Base-by-base conservation (phyloP, 2,329 filamentous ascomycete genomes). In the Monosporascus sp. region DNA sequence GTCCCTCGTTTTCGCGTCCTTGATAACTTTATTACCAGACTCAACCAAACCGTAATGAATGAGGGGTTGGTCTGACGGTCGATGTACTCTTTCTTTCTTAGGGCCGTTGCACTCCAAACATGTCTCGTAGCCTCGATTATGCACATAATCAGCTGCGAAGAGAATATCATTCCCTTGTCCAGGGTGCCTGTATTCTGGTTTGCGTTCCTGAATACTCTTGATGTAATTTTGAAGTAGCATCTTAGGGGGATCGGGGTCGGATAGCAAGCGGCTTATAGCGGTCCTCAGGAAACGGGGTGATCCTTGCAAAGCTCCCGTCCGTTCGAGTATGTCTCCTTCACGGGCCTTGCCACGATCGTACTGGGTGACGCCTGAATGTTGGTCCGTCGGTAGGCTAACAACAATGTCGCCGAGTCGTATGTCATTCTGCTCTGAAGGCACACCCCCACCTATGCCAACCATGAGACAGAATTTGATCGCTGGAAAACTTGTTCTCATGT, bases 361-460 rank as follows among this genome's bases (percentile, higher is more conserved):
- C 27, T 65, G 57, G 2, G 65, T 51, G 0, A 65, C 62, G 22
- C 60, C 62, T 2, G 60, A 56, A n/a, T 53, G 52, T 18, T 31
- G 14, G 38, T 35, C 52, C 3, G 3, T 31, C 0, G 62, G 57
- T 3, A 49, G 51, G 31, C 62, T 53, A n/a, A 65, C 60, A 1
- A 67, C 63, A 1, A 66, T 54, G 54, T 66, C 63, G 14, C 63
- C 62, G 1, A 67, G 55, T 20, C 57, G 50, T 25, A 64, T 49
- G 41, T 60, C 51, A 3, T 44, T 47, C 15, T 24, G 24, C 24
- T 24, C 7, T 5, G 24, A 24, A 3, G 61, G 55, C 27, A 62
- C 47, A 17, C 62, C 65, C 18, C 64, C 61, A 9, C 70, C 73
- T 39, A 77, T 71, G 18, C 74, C 74, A 0, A 77, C 73, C 65